Evolutionary conservation across 2,329 filamentous ascomycete genomes (phyloP).

Genomic region (Phyllachora maydis): DNA sequence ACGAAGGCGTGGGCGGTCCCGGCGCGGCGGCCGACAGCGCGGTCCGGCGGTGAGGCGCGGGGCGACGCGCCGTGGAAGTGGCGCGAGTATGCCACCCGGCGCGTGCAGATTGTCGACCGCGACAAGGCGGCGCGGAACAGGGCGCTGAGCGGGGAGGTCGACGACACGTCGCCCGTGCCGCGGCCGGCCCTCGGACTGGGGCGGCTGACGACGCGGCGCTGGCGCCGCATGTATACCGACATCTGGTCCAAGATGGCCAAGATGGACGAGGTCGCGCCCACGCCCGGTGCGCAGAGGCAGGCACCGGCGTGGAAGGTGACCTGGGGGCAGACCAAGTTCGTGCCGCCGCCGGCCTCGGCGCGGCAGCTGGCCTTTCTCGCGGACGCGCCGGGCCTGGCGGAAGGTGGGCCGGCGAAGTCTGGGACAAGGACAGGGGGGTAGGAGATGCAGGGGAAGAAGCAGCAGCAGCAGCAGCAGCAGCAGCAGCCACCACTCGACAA

Average conservation of each 20-base stretch:
- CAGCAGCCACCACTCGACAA: too few species aligned
- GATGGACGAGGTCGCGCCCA: conserved; percentile 14
- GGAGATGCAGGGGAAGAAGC: too few species aligned
- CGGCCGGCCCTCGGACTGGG: conserved; percentile 12
- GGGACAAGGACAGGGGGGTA: too few species aligned
- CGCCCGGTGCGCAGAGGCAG: too few species aligned
- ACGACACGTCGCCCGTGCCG: conserved; percentile 13
- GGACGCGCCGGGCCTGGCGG: too few species aligned
- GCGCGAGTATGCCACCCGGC: conserved; percentile 16
- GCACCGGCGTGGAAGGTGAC: conserved; percentile 12
- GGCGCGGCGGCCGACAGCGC: conserved; percentile 5
- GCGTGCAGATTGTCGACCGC: conserved; percentile 17
- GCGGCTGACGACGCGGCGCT: conserved; percentile 16
- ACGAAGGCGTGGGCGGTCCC: conserved; percentile 16
- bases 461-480: too few species aligned
- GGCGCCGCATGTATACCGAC: conserved; percentile 23
- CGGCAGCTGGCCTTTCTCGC: too few species aligned
- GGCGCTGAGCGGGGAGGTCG: conserved; percentile 14
- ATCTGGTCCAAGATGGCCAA: conserved; percentile 23
- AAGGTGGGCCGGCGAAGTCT: too few species aligned
- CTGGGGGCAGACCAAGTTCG: conserved; percentile 23
- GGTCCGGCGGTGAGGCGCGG: neutral
- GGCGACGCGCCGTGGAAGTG: conserved; percentile 19
- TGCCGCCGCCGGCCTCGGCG: too few species aligned
- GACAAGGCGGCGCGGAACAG: conserved; percentile 12